Evolutionary conservation across 371 early-diverging fungal species (phyloP).

Genomic region (Mortierella sp.): DNA sequence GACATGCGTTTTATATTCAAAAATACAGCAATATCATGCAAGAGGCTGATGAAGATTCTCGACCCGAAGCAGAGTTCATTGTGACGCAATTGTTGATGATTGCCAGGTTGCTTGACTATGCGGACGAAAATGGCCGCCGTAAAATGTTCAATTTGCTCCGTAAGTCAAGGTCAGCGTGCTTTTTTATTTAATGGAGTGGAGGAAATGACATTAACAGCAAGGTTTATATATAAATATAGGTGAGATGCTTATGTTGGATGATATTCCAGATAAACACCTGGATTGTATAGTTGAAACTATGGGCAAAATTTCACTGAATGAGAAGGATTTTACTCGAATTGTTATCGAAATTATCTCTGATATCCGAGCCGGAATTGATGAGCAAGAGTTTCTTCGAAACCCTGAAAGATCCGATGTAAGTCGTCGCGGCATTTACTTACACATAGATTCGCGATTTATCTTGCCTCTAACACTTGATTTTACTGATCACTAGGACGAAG

Average conservation of each 20-base stretch:
- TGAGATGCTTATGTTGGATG: conserved; percentile 76
- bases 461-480: not conserved
- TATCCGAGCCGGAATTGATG: conserved; percentile 61
- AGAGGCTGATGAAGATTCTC: conserved; percentile 70
- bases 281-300: conserved; percentile 79
- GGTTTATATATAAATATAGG: conserved; percentile 47
- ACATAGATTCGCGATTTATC: not conserved
- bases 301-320: conserved; percentile 79
- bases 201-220: not conserved
- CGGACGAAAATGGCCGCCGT: conserved; percentile 89
- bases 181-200: not conserved
- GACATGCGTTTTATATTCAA: conserved; percentile 78
- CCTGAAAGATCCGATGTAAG: conserved; percentile 42
- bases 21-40: conserved; percentile 73
- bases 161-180: conserved; percentile 44
- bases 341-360: conserved; percentile 87
- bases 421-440: not conserved
- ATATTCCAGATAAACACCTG: conserved; percentile 80
- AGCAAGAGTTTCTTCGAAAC: conserved; percentile 46
- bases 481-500: conserved; percentile 20
- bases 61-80: conserved; percentile 79
- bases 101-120: conserved; percentile 82
- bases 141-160: conserved; percentile 83
- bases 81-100: conserved; percentile 82
- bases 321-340: conserved; percentile 87